Base-by-base conservation (phyloP, 2,329 filamentous ascomycete species). In the Paradendryphiella salina region DNA sequence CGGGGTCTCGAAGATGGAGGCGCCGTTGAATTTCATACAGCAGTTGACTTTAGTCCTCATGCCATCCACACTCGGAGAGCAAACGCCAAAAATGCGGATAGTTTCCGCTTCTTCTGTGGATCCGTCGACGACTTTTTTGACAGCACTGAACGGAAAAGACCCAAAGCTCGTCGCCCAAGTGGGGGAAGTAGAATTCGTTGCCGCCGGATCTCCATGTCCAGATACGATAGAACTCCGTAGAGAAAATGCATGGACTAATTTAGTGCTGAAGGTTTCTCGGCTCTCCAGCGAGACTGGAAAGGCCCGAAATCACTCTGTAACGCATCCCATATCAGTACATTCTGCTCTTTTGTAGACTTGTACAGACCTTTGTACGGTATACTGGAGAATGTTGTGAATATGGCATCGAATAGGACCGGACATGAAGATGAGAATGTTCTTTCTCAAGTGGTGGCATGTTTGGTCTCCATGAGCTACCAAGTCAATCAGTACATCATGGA, bases 391-490 rank as follows among this genome's bases (percentile, higher is more conserved):
- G 90, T 95, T 0, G 73, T 82, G 0, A 78, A 75, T 0, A 89
- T 93, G 74, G 80, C 87, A 0, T 79, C 74, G 38, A 76, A 65
- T 18, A 74, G 75, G 14, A 75, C 69, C 14, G 62, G 65, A 5
- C 73, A 71, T 26, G 73, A 79, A 13, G 73, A 79, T 3, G 77
- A 86, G 15, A 88, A 89, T 50, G 82, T 89, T 0, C 85, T 92
- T 43, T 85, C 85, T 1, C 88, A 92, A 59, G 76, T 94, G 0
- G 77, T 94, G 8, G 88, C 86, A 55, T 80, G 85, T 0, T 73
- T 94, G 0, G 85, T 93, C 0, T 87, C 86, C 0, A 77, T 94
- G 56, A 89, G 89, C 0, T 95, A 94, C 59, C 89, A 95, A 64
- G 77, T 84, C 0, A 82, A 87, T 33, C 80, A 89, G 31, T 83